Base-by-base conservation (phyloP, 2,329 filamentous ascomycete species). In the Leptodontidium sp. region DNA sequence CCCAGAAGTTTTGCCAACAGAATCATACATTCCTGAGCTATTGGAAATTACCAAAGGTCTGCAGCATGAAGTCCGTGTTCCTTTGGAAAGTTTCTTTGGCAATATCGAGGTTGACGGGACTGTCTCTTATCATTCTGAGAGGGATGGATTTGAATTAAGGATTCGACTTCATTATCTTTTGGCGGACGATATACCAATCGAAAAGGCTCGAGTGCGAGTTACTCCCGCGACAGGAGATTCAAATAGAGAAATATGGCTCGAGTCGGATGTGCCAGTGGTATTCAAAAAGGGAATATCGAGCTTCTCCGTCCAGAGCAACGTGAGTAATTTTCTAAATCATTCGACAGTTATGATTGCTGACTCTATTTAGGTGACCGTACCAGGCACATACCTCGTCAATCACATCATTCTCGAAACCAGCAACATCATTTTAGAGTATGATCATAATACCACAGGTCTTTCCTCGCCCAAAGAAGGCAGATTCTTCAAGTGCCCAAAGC, bases 371-470 rank as follows among this genome's bases (percentile, higher is more conserved):
- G 82, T 87, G 17, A 86, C 88, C 43, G 87, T 92, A 3, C 88
- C 91, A 26, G 94, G 94, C 1, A 87, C 86, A 32, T 98, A 93
- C 75, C 86, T 89, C 68, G 86, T 96, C 55, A 92, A 94, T 73
- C 89, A 90, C 71, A 83, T 97, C 47, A 85, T 88, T 15, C 79
- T 98, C 29, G 81, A 84, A 29, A 84, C 87, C 6, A 87, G 84
- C 57, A 92, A 91, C 55, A 81, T 95, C 1, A 79, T 84, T 29
- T 85, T 95, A 38, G 83, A 88, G 52, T 88, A 91, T 11, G 91
- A 93, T 64, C 84, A 89, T 2, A 85, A 88, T 64, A 77, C 80
- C 3, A 84, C 64, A 15, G 63, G 40, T 12, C 43, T 65, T 24
- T 58, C 67, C n/a, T 50, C 67, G n/a, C 43, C 62, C 59, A 75